Percentiles rank a stretch among this genome's conserved stretches.
Evolutionary conservation across 306 rosid genomes (phyloP).

Genomic region (Casuarina equisetifolia): DNA sequence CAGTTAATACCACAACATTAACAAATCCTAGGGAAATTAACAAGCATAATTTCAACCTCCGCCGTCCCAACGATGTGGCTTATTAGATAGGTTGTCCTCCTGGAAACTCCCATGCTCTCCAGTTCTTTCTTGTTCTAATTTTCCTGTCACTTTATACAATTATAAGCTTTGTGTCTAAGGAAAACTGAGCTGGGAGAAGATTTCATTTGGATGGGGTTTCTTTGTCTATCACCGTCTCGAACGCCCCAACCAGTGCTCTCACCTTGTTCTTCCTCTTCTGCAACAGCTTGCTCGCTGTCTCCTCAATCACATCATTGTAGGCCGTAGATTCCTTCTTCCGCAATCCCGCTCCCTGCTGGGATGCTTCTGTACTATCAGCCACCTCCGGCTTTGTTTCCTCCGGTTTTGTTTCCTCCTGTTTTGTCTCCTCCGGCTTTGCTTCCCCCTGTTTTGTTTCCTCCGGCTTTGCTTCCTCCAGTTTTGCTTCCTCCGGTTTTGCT

Average conservation of each 20-base stretch:
- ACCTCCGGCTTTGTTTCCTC: too few species aligned
- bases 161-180: too few species aligned
- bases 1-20: background rate
- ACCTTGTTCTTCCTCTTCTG: slow-evolving; percentile 76
- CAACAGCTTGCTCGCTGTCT: slow-evolving; percentile 52
- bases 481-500: too few species aligned
- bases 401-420: too few species aligned
- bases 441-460: too few species aligned
- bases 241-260: slow-evolving; percentile 88
- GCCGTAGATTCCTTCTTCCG: slow-evolving; percentile 54
- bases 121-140: too few species aligned
- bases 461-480: too few species aligned
- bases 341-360: slow-evolving; percentile 20
- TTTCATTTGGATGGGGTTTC: slow-evolving; percentile 60
- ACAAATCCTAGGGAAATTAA: background rate
- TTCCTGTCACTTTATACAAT: too few species aligned
- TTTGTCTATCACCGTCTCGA: slow-evolving; percentile 83
- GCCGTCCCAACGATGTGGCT: background rate
- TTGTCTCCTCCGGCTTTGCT: too few species aligned
- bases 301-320: slow-evolving; percentile 74
- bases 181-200: too few species aligned
- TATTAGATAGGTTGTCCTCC: too few species aligned
- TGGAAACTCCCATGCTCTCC: too few species aligned
- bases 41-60: background rate
- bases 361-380: background rate